Base-by-base conservation (phyloP, 371 early-diverging fungal genomes). In the Apophysomyces elegans region DNA sequence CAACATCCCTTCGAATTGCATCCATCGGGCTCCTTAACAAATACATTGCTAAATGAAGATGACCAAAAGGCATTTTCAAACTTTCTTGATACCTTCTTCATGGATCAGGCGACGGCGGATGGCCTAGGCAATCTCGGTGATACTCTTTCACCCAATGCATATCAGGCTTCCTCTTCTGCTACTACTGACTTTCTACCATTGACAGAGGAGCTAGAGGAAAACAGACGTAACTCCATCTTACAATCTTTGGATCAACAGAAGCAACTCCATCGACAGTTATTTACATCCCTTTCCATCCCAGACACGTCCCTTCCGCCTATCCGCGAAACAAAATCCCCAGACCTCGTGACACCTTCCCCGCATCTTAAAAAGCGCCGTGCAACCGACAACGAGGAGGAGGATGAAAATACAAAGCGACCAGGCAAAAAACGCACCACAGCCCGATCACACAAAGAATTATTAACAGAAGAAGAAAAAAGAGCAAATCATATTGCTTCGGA, bases 401-500 rank as follows among this genome's bases (percentile, higher is more conserved):
- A 59, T 18, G 58, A 64, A 37, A 64, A 38, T 13, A 61, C 36
- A 59, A 63, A n/a, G 41, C 26, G 45, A 14, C 37, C n/a, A 12
- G 8, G 16, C 45, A 39, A 39, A 32, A 63, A 47, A 18, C 18
- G 9, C 11, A 59, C 38, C 12, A 68, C 18, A 45, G 37, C 14
- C 26, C 36, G 60, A 64, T 39, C 47, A 44, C 62, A 78, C 16
- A 83, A 84, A 38, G 92, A 94, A 64, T 77, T 95, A 26, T 68
- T 96, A 65, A 92, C 95, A 0, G 94, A 93, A 38, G 84, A 90
- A n/a, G 94, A 96, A 63, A 96, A 96, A 76, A 84, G 93, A 63
- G 88, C 90, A 5, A 96, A 95, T 73, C 96, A 96, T 75, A 95
- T 95, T 73, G 92, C 90, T 0, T 93, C 93, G 12, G 96, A 96